These are phyloP conservation scores for Salvia miltiorrhiza DNA, from an alignment of 257 asterid species.

Conservation along the genomic window DNA sequence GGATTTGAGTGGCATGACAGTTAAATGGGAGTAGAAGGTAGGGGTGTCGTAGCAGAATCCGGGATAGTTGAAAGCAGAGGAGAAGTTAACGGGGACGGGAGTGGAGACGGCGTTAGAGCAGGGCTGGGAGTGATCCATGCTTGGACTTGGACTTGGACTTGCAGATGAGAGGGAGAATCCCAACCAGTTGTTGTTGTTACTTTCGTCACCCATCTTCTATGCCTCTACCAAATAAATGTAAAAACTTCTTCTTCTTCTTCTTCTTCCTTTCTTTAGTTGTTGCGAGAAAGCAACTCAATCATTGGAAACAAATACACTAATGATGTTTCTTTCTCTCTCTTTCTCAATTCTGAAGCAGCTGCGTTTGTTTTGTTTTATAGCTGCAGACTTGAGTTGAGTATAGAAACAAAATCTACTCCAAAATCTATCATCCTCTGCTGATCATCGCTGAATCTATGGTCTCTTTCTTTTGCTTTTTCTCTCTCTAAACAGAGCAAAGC, in stretches of 20 bases:
- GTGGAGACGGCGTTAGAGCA: constrained; percentile 34
- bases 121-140: constrained; percentile 54
- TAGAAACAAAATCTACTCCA: constrained; percentile 35
- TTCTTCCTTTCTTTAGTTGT: constrained; percentile 17
- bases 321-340: too few relatives aligned
- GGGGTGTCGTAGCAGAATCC: constrained; percentile 53
- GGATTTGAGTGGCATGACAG: constrained; percentile 85
- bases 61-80: constrained; percentile 47
- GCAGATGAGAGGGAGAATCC: constrained; percentile 87
- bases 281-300: constrained; percentile 53
- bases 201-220: constrained; percentile 52
- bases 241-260: too few relatives aligned
- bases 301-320: constrained; percentile 65
- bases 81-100: constrained; percentile 35
- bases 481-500: constrained; percentile 52
- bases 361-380: constrained; percentile 71
- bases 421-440: constrained; percentile 35
- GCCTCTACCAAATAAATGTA: too few relatives aligned
- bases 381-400: too few relatives aligned
- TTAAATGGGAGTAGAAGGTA: constrained; percentile 46
- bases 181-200: constrained; percentile 53
- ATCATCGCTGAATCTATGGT: constrained; percentile 34
- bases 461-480: constrained; percentile 35
- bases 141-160: too few relatives aligned
- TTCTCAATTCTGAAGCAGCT: too few relatives aligned